These are phyloP conservation scores for Rhizopogon rudus DNA, from an alignment of 768 basidiomycete species.

Conservation along the genomic window DNA sequence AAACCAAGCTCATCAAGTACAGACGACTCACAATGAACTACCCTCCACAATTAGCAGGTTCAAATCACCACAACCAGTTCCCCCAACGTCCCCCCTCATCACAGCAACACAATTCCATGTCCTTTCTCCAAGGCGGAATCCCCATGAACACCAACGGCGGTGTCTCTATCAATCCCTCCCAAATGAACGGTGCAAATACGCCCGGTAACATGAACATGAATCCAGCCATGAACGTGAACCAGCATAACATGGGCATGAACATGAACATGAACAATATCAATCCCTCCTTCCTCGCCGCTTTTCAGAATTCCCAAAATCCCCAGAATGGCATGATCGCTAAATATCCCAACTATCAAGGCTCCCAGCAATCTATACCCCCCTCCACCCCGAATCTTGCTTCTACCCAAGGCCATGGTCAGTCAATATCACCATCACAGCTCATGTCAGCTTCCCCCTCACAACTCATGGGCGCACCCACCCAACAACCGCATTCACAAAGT, in stretches of 20 bases:
- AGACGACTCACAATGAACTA: background rate
- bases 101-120: slow-evolving; percentile 9
- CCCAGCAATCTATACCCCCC: slow-evolving; percentile 10
- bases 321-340: slow-evolving; percentile 10
- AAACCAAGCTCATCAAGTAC: background rate
- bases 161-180: slow-evolving; percentile 1
- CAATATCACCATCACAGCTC: slow-evolving; percentile 19
- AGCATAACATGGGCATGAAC: slow-evolving; percentile 1
- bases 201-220: slow-evolving; percentile 1
- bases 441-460: slow-evolving; percentile 16
- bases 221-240: slow-evolving; percentile 1
- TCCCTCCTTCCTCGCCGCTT: slow-evolving; percentile 29
- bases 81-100: slow-evolving; percentile 9
- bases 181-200: slow-evolving; percentile 8
- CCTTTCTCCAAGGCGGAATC: slow-evolving; percentile 14
- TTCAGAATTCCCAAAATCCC: slow-evolving; percentile 16
- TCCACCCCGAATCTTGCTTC: slow-evolving; percentile 6
- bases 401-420: slow-evolving; percentile 11
- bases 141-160: slow-evolving; percentile 3
- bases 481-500: slow-evolving; percentile 10
- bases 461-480: slow-evolving; percentile 15
- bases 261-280: slow-evolving; percentile 18
- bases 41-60: slow-evolving; percentile 4
- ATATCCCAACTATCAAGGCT: slow-evolving; percentile 10
- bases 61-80: slow-evolving; percentile 21